Evolutionary conservation across 2,329 filamentous ascomycete species (phyloP), one percentile per base, ranked within the genome.

Genomic region (Diaporthe amygdali): DNA sequence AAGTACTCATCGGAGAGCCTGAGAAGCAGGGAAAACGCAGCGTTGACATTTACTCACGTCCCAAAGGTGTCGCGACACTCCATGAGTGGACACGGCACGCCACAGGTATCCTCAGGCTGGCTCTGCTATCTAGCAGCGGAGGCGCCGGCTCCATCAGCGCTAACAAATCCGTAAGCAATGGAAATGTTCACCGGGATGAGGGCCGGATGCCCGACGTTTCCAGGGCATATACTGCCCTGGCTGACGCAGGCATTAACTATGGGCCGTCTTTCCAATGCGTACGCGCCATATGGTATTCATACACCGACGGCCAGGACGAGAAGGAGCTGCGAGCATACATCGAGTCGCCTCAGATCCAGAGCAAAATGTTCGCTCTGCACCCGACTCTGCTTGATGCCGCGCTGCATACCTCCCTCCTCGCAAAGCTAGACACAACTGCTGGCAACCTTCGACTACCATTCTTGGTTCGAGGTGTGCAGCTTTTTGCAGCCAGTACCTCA

Each of bases 311-410:
- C 5, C n/a, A 25, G n/a, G 14, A 17, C 14, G 7, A 64, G 14
- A 47, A 49, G 20, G 59, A 64, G 44, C 44, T 49, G n/a, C n/a
- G 30, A 25, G 59, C 44, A 37, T 14, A 34, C 8, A 25, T 64
- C 1, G 59, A 64, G 7, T 14, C 6, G 1, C 12, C n/a, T 7
- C 15, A 20, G 1, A 20, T 1, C 0, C 30, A 49, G 30, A 17
- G 15, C 7, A 20, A 34, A n/a, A 27, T 10, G 20, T 64, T 49
- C 7, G 30, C 30, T 2, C 44, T 64, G 8, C 59, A 64, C 25
- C 59, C 59, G 44, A 30, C 44, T n/a, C 7, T 64, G 14, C 59
- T 64, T 15, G 59, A 64, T 10, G 59, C 59, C n/a, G 59, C 59
- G 20, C 12, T 49, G 7, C 59, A 64, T 10, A 44, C 59, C 1